Evolutionary conservation across 805 yeast species (phyloP), one percentile per base, ranked within the genome.

Genomic region (Huiozyma sinensis): DNA sequence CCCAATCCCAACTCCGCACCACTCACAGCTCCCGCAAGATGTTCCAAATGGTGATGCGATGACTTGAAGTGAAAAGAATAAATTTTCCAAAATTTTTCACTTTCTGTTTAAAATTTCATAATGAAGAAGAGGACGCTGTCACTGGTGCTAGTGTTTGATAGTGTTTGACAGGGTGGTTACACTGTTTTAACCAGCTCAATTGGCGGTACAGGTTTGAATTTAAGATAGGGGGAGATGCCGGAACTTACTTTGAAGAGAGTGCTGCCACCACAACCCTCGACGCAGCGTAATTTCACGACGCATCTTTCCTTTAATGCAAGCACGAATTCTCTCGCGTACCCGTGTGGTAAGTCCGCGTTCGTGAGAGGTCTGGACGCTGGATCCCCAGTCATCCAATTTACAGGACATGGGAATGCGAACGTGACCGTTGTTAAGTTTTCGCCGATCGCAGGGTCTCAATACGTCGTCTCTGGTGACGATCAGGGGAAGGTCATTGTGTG

Each of bases 401-500:
- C 74, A 7, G 81, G 76, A 39, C 97, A 90, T 63, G 61, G 58
- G 6, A 72, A 73, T 33, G 68, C 70, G 36, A 65, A 75, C 24
- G 86, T 94, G 35, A 83, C 95, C 0, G 95, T 81, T 3, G 96
- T 92, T 11, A 75, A 77, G 39, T 87, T 92, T 61, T 71, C 95
- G 1, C 95, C 97, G 1, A 50, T 55, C 28, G 43, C 47, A 28
- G 79, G 88, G 9, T 97, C 98, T 1, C 82, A 72, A 63, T 90
- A 85, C 64, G 68, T 90, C 30, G 96, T 95, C 1, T 82, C 95
- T 3, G 97, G 95, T 39, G 98, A 90, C 58, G 86, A 79, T 52
- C 65, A 81, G n/a, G 98, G 98, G 29, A 75, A 76, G 47, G 94
- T 90, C 38, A 82, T 83, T 51, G 77, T 92, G 38, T 90, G 97